Percentiles rank a stretch among this genome's conserved stretches.
phyloP scores from a whole-genome alignment of 2,329 filamentous ascomycete genomes.

The Cadophora malorum region DNA sequence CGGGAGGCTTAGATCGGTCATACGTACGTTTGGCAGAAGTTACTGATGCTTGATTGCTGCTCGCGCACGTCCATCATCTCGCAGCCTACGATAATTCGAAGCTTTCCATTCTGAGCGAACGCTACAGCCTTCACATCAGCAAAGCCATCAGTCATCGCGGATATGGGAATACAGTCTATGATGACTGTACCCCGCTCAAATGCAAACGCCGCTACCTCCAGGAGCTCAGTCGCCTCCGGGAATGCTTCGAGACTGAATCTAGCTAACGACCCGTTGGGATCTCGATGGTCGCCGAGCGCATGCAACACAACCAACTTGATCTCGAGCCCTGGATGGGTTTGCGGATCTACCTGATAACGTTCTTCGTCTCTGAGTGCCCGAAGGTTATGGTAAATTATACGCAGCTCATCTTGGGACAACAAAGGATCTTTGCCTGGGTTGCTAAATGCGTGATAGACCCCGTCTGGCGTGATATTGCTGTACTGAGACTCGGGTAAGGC shows the following conservation, averaged over 20 bases:
- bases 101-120: slow-evolving; percentile 26
- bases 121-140: slow-evolving; percentile 35
- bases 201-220: slow-evolving; percentile 36
- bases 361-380: slow-evolving; percentile 50
- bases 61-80: slow-evolving; percentile 35
- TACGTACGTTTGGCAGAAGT: slow-evolving; percentile 38
- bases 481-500: slow-evolving; percentile 16
- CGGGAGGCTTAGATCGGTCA: background rate
- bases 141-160: slow-evolving; percentile 28
- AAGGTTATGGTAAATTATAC: slow-evolving; percentile 53
- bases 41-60: slow-evolving; percentile 32
- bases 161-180: slow-evolving; percentile 37
- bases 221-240: slow-evolving; percentile 47
- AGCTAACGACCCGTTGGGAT: slow-evolving; percentile 42
- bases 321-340: slow-evolving; percentile 54
- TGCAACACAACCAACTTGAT: slow-evolving; percentile 49
- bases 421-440: slow-evolving; percentile 48
- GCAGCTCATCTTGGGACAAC: slow-evolving; percentile 58
- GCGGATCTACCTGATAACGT: slow-evolving; percentile 50
- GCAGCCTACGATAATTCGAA: slow-evolving; percentile 37
- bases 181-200: slow-evolving; percentile 37
- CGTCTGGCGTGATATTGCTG: slow-evolving; percentile 26
- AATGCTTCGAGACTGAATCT: slow-evolving; percentile 50
- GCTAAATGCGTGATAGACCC: slow-evolving; percentile 33
- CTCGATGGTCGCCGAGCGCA: slow-evolving; percentile 35